phyloP scores from a whole-genome alignment of 1,139 yeast species.

The Hyphopichia khmerensis region DNA sequence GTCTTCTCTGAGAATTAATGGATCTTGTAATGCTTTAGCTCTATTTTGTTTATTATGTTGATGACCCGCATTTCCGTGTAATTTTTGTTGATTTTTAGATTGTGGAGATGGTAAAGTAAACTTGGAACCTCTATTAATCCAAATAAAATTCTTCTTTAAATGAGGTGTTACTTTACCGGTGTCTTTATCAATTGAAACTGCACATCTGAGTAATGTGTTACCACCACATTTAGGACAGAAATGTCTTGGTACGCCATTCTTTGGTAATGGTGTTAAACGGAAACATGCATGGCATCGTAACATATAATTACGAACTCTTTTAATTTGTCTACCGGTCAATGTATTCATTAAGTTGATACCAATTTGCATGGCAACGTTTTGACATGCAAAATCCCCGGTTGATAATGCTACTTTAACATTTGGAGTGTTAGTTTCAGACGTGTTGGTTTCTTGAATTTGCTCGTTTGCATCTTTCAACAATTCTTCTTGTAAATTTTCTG shows the following conservation, averaged over 20 bases:
- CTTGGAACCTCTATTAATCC: slow-evolving; percentile 87
- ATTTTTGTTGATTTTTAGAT: slow-evolving; percentile 60
- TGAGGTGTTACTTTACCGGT: slow-evolving; percentile 90
- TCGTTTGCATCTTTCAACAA: slow-evolving; percentile 63
- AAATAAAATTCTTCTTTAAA: slow-evolving; percentile 85
- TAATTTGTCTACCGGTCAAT: slow-evolving; percentile 81
- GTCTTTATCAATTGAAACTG: slow-evolving; percentile 76
- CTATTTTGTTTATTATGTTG: slow-evolving; percentile 66
- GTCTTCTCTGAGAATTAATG: slow-evolving; percentile 78
- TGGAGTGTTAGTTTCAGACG: slow-evolving; percentile 18
- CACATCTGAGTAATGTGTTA: slow-evolving; percentile 82
- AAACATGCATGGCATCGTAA: slow-evolving; percentile 97
- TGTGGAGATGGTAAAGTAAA: slow-evolving; percentile 74
- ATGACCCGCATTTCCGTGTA: slow-evolving; percentile 69
- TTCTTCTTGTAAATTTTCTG: slow-evolving; percentile 73
- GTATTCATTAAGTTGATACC: slow-evolving; percentile 85
- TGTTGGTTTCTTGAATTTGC: slow-evolving; percentile 30
- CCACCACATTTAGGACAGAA: slow-evolving; percentile 98
- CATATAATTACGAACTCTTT: slow-evolving; percentile 87
- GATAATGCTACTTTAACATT: slow-evolving; percentile 74
- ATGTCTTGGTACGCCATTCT: slow-evolving; percentile 73
- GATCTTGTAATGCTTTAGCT: slow-evolving; percentile 50
- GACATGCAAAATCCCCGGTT: slow-evolving; percentile 97
- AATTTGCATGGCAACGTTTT: slow-evolving; percentile 88
- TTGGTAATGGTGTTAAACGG: slow-evolving; percentile 73